Evolutionary conservation across 345 rosid species (phyloP), one percentile per base, ranked within the genome.

Genomic region (Garcia nutans): DNA sequence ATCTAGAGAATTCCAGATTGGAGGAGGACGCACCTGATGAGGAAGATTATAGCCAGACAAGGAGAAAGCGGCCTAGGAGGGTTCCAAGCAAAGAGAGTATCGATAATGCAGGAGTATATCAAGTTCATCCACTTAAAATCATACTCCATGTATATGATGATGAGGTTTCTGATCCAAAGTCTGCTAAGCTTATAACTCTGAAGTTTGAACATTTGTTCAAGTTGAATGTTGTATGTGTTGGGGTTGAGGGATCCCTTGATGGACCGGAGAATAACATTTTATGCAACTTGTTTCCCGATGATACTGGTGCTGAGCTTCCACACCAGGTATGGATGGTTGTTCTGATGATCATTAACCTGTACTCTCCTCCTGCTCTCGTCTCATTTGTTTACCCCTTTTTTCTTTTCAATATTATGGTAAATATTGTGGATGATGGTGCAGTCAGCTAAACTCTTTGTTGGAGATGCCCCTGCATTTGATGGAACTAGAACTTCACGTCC

Each of bases 261-360:
- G 92, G 85, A 77, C 80, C 79, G 44, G 90, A 87, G 55, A 76
- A 71, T 74, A 81, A 84, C 82, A 86, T 90, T 54, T 74, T 96
- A 16, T 89, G 89, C 82, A 90, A 86, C 84, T 87, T 96, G 68
- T 96, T 92, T 85, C 89, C 95, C 57, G 89, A 88, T 78, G 98
- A 93, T 77, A 74, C 86, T 13, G 98, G 99, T 31, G 80, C 85
- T 37, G 99, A 96, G 82, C 95, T 90, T 83, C 99, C 98, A 80
- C 97, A 81, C 80, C 95, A 89, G 93, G 98, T 93, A 84, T 78
- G 70, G 33, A 44, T 70, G 49, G 58, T 69, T 69, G 52, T 37
- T 67, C 8, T 71, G 68, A 33, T 5, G 0, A 71, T 26, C 52
- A 56, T 57, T 47, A 63, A 22, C 65, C 56, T 55, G 55, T 10